A percentile compares a stretch with the other conserved stretches of the same genome.
Conservation (phyloP, 257 asterid species). For the Ligustrum vulgare region DNA sequence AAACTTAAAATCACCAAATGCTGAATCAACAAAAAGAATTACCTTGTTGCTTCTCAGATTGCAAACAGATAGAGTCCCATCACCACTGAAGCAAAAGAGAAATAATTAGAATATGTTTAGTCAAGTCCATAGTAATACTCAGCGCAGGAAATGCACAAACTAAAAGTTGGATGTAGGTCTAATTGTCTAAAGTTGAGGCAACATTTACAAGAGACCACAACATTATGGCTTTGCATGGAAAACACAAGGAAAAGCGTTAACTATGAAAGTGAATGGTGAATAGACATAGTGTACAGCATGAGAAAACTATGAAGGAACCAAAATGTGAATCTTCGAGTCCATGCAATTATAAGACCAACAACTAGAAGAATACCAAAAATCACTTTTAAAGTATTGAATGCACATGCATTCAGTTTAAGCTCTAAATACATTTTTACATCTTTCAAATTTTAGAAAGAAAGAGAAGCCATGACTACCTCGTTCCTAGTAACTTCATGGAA, state of each 20-base stretch:
- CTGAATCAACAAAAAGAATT: slow-evolving; percentile 23
- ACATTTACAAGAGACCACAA: neutral
- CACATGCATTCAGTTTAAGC: neutral
- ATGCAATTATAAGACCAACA: neutral
- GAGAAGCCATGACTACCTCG: slow-evolving; percentile 49
- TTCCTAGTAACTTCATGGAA: slow-evolving; percentile 71
- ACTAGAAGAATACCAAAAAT: neutral
- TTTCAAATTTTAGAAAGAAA: slow-evolving; percentile 7
- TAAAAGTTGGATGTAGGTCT: neutral
- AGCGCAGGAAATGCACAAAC: neutral
- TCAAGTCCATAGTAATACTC: neutral
- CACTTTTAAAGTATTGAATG: neutral
- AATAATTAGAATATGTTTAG: neutral
- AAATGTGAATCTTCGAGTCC: neutral
- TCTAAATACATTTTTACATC: neutral
- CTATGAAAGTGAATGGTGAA: neutral
- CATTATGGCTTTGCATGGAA: neutral
- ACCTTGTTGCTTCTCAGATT: slow-evolving; percentile 92
- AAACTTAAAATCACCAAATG: slow-evolving; percentile 7
- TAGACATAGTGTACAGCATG: neutral
- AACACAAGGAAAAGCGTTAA: neutral
- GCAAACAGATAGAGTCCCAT: slow-evolving; percentile 91
- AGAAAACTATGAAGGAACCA: neutral
- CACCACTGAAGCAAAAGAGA: slow-evolving; percentile 62
- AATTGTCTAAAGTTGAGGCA: slow-evolving; percentile 2